phyloP scores from a whole-genome alignment of 768 basidiomycete species.

The Fibroporia radiculosa region DNA sequence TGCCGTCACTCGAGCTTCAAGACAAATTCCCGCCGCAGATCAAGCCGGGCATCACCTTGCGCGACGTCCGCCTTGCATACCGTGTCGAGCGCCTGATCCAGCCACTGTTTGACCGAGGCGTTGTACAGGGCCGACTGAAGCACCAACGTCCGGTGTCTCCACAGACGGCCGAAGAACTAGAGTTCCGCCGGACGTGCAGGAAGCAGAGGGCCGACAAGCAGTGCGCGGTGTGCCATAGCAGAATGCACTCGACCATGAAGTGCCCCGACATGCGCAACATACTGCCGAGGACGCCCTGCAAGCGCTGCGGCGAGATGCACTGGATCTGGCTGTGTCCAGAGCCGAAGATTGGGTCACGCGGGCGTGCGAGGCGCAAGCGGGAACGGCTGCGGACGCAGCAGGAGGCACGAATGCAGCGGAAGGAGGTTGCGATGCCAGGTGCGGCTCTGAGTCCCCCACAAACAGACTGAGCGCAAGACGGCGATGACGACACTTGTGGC shows the following conservation, averaged over 20 bases:
- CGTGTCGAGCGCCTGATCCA: slow-evolving; percentile 26
- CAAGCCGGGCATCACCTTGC: slow-evolving; percentile 37
- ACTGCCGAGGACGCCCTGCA: neutral
- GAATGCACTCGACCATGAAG: neutral
- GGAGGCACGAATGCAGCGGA: too few relatives aligned
- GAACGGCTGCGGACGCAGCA: too few relatives aligned
- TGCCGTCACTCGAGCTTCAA: neutral
- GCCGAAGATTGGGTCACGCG: too few relatives aligned
- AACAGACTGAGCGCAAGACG: too few relatives aligned
- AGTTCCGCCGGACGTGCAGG: too few relatives aligned
- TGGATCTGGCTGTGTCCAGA: neutral
- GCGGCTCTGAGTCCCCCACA: too few relatives aligned
- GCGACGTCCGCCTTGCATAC: slow-evolving; percentile 43
- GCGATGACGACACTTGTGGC: too few relatives aligned
- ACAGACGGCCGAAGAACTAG: too few relatives aligned
- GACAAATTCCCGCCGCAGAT: neutral
- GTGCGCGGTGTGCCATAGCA: neutral
- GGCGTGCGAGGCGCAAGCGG: too few relatives aligned
- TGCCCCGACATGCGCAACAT: neutral
- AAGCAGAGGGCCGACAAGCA: neutral
- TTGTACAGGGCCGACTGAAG: too few relatives aligned
- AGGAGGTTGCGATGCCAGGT: too few relatives aligned
- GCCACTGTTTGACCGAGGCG: neutral
- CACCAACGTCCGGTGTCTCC: too few relatives aligned
- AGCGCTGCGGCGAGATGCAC: neutral